Percentiles rank a stretch among this genome's conserved stretches.
These are phyloP conservation scores for Arthroderma sp. DNA, from an alignment of 2,329 filamentous ascomycete genomes.

Conservation along the genomic window DNA sequence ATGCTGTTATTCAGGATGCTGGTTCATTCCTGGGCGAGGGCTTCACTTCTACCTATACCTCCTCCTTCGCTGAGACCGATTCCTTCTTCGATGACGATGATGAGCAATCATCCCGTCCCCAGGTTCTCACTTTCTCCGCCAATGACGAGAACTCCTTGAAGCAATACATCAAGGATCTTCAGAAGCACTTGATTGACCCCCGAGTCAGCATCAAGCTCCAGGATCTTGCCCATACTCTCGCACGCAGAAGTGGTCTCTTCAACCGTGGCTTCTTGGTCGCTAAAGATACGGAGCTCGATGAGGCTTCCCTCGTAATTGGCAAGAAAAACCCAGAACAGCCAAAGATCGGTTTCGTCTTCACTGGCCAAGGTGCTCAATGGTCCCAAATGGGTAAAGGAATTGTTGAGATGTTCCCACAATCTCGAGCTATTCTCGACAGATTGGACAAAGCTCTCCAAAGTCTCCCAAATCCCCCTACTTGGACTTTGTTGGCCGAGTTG, in stretches of 20 bases:
- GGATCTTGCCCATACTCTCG: slow-evolving; percentile 16
- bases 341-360: slow-evolving; percentile 8
- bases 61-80: background rate
- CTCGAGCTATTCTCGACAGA: background rate
- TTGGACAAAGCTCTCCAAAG: background rate
- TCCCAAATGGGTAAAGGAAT: slow-evolving; percentile 2
- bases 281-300: background rate
- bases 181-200: background rate
- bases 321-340: background rate
- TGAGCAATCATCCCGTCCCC: background rate
- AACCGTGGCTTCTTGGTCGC: slow-evolving; percentile 12
- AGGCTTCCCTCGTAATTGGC: background rate
- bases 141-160: slow-evolving; percentile 15
- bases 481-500: background rate
- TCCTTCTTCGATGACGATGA: background rate
- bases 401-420: background rate
- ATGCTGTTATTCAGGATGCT: slow-evolving; percentile 27
- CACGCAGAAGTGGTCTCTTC: slow-evolving; percentile 9
- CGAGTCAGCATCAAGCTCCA: background rate
- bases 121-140: slow-evolving; percentile 15
- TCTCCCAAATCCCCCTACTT: background rate
- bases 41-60: background rate
- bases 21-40: background rate
- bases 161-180: slow-evolving; percentile 7
- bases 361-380: slow-evolving; percentile 12